Evolutionary conservation across 257 asterid genomes (phyloP), one percentile per base, ranked within the genome.

Genomic region (Sherardia arvensis): DNA sequence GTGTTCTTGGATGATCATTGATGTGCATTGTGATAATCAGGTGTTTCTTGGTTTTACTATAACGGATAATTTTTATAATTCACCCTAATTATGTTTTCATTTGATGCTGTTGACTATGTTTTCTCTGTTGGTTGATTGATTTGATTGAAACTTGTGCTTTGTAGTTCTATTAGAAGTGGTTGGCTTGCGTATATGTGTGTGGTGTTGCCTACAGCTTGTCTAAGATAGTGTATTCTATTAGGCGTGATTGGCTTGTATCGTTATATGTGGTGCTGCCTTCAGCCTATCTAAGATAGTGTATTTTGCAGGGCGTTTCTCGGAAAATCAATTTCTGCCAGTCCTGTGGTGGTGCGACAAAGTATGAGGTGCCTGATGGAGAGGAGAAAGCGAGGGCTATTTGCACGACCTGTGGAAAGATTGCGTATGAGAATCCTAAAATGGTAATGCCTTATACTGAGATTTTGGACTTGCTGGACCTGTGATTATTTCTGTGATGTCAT

Each of bases 401-500:
- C 84, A 84, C 97, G 27, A 53, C 29, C 14, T 92, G 97, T 69
- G 94, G 91, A 65, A 84, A 69, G 74, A 78, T 89, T 61, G 66
- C 83, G 29, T 92, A 92, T 45, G 99, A 89, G 82, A 92, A 92
- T 72, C 99, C 99, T 10, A 92, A 92, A 81, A 89, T 92, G 96
- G 99, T 87, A 77, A 78, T 82, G 27, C 34, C 20, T 2, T 25
- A 14, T 14, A 26, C n/a, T 7, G 18, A 15, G 17, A 17, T 36
- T 27, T 6, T 10, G 51, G 48, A 62, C 26, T 21, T 17, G 36
- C 18, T 36, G 36, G 60, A 15, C 22, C 51, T 15, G 25, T 27
- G n/a, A 7, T 61, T 8, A 12, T 25, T 12, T 17, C 23, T 17
- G 28, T 28, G 4, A 34, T 33, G 18, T 29, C 7, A 12, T 17